These are phyloP conservation scores for Coriaria nepalensis DNA, from an alignment of 306 rosid species.

Conservation along the genomic window DNA sequence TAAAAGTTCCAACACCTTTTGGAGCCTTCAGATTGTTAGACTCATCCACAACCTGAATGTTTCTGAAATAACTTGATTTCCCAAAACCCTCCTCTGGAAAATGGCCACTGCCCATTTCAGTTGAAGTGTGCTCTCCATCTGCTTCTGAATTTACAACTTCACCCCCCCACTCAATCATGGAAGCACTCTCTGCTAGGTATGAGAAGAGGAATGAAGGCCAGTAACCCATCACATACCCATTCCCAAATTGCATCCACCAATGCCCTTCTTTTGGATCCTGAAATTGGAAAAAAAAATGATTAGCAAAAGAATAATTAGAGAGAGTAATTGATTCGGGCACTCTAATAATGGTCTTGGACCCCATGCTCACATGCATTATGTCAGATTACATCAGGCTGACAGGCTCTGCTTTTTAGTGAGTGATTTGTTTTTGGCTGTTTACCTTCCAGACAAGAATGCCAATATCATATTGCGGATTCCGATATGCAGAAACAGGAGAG, in stretches of 20 bases:
- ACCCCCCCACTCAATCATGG: constrained; percentile 99
- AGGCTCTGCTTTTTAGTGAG: neutral
- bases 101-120: constrained; percentile 93
- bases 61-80: constrained; percentile 80
- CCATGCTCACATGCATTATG: constrained; percentile 3
- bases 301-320: neutral
- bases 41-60: constrained; percentile 80
- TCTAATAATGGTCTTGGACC: constrained; percentile 7
- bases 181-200: constrained; percentile 85
- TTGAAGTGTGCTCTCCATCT: constrained; percentile 81
- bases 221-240: constrained; percentile 66
- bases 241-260: constrained; percentile 99
- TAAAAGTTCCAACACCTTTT: constrained; percentile 69
- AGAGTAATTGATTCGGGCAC: neutral
- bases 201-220: constrained; percentile 97
- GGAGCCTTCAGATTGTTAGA: constrained; percentile 93
- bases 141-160: constrained; percentile 82
- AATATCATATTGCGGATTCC: constrained; percentile 76
- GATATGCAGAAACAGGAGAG: constrained; percentile 53
- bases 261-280: constrained; percentile 98
- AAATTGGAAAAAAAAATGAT: neutral
- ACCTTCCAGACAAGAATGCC: constrained; percentile 98
- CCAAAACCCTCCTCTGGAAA: constrained; percentile 96
- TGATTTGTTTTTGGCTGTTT: constrained; percentile 15
- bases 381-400: neutral